phyloP scores from a whole-genome alignment of 2,329 filamentous ascomycete genomes.

The Leptographium procerum region DNA sequence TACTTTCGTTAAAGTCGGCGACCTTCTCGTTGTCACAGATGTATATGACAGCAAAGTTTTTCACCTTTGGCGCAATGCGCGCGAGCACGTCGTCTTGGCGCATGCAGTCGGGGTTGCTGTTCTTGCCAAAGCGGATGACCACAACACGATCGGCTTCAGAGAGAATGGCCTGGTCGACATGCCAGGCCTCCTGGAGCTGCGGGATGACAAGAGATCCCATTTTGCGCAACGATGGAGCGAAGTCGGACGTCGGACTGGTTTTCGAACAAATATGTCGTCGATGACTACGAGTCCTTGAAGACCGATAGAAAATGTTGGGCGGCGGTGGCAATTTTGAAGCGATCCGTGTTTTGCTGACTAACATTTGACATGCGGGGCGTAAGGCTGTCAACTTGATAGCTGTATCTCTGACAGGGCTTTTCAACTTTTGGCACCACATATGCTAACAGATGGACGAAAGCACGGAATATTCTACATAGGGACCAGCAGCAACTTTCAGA shows the following conservation, averaged over 20 bases:
- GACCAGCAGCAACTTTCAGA: too few species aligned
- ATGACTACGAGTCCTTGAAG: too few species aligned
- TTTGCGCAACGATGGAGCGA: background rate
- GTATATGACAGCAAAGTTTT: slow-evolving; percentile 89
- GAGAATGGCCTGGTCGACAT: slow-evolving; percentile 94
- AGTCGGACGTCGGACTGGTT: background rate
- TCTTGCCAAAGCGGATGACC: slow-evolving; percentile 85
- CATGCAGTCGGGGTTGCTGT: slow-evolving; percentile 67
- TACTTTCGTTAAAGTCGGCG: slow-evolving; percentile 68
- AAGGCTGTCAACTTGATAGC: background rate
- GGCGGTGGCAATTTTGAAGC: background rate
- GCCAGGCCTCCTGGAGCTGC: slow-evolving; percentile 86
- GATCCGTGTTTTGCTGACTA: background rate
- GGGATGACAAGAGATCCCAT: slow-evolving; percentile 84
- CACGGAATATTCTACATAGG: too few species aligned
- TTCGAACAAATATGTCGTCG: background rate
- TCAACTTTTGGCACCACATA: too few species aligned
- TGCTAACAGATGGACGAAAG: too few species aligned
- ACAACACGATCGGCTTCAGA: slow-evolving; percentile 83
- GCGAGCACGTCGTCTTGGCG: slow-evolving; percentile 85
- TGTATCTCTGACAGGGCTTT: background rate
- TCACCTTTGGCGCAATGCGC: slow-evolving; percentile 83
- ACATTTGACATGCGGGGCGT: background rate
- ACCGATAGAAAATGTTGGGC: background rate
- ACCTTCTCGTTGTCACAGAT: slow-evolving; percentile 87